A percentile compares a stretch with the other conserved stretches of the same genome.
Conservation (phyloP, 2,329 filamentous ascomycete species). For the Fonsecaea monophora region DNA sequence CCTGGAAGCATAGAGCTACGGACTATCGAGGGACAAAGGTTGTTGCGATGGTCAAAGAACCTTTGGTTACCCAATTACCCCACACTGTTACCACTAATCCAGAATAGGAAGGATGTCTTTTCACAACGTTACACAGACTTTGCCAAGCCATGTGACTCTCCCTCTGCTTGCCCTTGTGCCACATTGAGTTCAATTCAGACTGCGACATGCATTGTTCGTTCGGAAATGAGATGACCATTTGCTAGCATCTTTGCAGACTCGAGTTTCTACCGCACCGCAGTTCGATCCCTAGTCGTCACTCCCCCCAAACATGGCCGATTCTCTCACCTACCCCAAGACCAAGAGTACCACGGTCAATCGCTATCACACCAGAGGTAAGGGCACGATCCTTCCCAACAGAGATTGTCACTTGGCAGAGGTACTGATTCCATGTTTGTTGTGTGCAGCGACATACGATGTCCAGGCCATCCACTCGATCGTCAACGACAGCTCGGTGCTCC, state of each 20-base stretch:
- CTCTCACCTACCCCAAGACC: slow-evolving; percentile 66
- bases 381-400: background rate
- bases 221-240: background rate
- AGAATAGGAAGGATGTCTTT: background rate
- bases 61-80: background rate
- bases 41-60: background rate
- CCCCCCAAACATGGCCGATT: slow-evolving; percentile 49
- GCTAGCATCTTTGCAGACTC: background rate
- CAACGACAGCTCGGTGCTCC: slow-evolving; percentile 74
- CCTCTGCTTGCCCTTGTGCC: background rate
- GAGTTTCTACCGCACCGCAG: background rate
- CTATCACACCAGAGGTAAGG: slow-evolving; percentile 67
- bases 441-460: slow-evolving; percentile 71
- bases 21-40: background rate
- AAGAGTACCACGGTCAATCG: slow-evolving; percentile 71
- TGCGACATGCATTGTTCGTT: background rate
- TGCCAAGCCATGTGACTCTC: background rate
- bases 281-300: background rate
- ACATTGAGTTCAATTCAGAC: background rate
- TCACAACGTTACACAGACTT: slow-evolving; percentile 1
- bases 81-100: background rate
- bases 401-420: background rate
- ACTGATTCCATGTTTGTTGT: background rate
- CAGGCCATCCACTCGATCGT: slow-evolving; percentile 76
- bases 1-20: background rate